phyloP scores from a whole-genome alignment of 495 filamentous ascomycete species.

The Achaetomiella virescens region DNA sequence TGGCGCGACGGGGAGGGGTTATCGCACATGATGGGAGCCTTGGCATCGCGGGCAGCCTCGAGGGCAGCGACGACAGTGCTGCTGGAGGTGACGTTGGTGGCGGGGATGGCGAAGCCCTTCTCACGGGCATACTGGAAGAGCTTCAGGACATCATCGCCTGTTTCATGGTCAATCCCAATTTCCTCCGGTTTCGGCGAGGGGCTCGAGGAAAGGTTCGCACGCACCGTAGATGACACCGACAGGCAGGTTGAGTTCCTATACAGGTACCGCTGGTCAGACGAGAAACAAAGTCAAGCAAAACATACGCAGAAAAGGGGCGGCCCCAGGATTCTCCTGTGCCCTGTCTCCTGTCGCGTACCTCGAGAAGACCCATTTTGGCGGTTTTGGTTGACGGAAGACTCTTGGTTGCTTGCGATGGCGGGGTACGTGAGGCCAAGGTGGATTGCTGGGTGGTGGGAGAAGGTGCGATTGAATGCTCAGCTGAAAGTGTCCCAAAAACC shows the following conservation, averaged over 20 bases:
- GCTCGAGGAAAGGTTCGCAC: not conserved
- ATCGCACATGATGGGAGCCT: slow-evolving; percentile 65
- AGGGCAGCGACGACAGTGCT: slow-evolving; percentile 82
- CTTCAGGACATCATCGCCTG: slow-evolving; percentile 56
- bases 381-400: not conserved
- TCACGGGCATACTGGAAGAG: slow-evolving; percentile 85
- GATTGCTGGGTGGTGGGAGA: not conserved
- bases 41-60: slow-evolving; percentile 86
- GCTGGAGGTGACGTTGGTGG: slow-evolving; percentile 88
- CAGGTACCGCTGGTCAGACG: not conserved
- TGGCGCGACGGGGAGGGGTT: not conserved
- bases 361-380: slow-evolving; percentile 16
- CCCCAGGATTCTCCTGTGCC: not conserved
- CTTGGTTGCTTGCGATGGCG: slow-evolving; percentile 1
- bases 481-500: not conserved
- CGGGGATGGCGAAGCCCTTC: slow-evolving; percentile 74
- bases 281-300: not conserved
- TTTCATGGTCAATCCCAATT: not conserved
- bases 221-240: slow-evolving; percentile 20
- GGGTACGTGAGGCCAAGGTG: not conserved
- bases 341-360: slow-evolving; percentile 7
- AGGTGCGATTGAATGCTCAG: not conserved
- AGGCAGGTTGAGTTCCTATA: slow-evolving; percentile 19
- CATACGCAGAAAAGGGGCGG: not conserved
- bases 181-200: slow-evolving; percentile 4